phyloP scores from a whole-genome alignment of 83 land plant genomes.

The Thuja plicata region DNA sequence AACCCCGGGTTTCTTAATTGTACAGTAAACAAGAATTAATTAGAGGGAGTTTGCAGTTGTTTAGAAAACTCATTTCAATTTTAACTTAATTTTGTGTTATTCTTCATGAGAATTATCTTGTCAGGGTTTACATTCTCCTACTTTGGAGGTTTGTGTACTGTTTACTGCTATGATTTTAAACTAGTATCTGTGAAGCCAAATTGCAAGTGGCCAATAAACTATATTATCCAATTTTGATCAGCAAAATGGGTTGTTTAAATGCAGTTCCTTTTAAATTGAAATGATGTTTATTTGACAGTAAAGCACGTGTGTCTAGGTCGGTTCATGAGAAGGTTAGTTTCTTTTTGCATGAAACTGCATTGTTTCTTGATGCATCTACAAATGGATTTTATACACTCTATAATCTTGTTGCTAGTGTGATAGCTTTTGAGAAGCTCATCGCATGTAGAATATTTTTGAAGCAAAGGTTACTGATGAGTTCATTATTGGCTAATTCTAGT shows the following conservation, averaged over 20 bases:
- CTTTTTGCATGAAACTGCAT: neutral
- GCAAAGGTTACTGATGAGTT: neutral
- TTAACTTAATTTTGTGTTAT: neutral
- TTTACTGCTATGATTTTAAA: conserved; percentile 3
- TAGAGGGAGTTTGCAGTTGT: neutral
- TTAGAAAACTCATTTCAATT: neutral
- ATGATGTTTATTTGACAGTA: neutral
- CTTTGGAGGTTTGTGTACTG: neutral
- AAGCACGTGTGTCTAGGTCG: neutral
- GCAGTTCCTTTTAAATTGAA: neutral
- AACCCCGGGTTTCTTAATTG: neutral
- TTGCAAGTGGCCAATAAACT: neutral
- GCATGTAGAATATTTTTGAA: neutral
- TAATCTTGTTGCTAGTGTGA: neutral
- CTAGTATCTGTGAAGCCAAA: neutral
- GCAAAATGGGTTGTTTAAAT: neutral
- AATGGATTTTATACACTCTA: too few relatives aligned
- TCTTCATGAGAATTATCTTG: neutral
- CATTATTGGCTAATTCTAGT: too few relatives aligned
- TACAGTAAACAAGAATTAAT: neutral
- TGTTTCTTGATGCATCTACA: too few relatives aligned
- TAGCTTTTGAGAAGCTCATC: neutral
- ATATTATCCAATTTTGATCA: neutral
- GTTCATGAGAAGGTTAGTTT: neutral
- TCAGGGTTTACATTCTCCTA: neutral